A percentile compares a stretch with the other conserved stretches of the same genome.
Evolutionary conservation across 176 grass and related monocot genomes (phyloP).

Genomic region (Bonia amplexicaulis): DNA sequence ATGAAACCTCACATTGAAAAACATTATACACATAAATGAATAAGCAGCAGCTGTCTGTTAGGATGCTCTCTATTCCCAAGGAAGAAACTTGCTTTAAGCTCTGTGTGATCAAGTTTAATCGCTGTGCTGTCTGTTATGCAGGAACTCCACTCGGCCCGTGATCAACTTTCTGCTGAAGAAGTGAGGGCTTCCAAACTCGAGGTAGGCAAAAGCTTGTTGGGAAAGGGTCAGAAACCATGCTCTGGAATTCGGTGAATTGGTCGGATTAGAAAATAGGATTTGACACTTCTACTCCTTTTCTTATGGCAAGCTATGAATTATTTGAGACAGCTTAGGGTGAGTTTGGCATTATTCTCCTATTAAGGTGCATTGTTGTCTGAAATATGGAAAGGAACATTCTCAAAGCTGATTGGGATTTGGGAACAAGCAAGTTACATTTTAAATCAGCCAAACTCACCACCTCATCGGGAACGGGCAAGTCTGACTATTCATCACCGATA

Average conservation of each 20-base stretch:
- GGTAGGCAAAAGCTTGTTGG: conserved; percentile 38
- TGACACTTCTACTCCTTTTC: not conserved
- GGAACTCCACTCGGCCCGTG: conserved; percentile 60
- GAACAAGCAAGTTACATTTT: not conserved
- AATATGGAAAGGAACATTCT: not conserved
- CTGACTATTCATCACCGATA: not conserved
- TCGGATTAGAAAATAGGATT: not conserved
- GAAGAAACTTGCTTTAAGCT: conserved; percentile 6
- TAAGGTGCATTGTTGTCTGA: not conserved
- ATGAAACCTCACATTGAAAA: not conserved
- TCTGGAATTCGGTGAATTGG: not conserved
- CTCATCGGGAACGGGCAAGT: not conserved
- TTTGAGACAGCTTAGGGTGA: not conserved
- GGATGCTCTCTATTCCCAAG: not conserved
- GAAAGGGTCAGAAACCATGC: conserved; percentile 3
- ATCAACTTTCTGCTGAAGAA: conserved; percentile 67
- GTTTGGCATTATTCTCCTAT: not conserved
- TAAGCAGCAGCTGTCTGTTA: not conserved
- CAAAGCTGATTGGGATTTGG: not conserved
- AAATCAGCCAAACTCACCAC: not conserved
- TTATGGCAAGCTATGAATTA: not conserved
- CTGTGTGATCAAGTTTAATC: not conserved
- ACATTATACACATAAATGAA: not conserved
- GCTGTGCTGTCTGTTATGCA: conserved; percentile 32
- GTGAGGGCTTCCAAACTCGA: conserved; percentile 76